A percentile compares a stretch with the other conserved stretches of the same genome.
These are phyloP conservation scores for Sanghuangporus baumii DNA, from an alignment of 1,284 basidiomycete species.

Conservation along the genomic window DNA sequence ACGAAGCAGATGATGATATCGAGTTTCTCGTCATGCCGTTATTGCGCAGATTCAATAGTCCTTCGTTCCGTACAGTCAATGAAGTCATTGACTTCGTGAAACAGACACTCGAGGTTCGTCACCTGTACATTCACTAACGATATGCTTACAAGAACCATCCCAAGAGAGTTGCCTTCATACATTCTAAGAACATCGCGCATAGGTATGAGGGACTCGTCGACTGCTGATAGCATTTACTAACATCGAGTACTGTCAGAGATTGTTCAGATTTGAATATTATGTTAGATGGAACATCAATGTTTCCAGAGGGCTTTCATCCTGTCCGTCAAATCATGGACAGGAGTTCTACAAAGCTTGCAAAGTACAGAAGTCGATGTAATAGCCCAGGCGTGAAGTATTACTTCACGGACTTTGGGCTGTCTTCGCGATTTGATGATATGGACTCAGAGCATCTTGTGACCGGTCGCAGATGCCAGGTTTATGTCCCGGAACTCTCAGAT, in stretches of 20 bases:
- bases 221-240: neutral
- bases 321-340: slow-evolving; percentile 7
- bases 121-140: neutral
- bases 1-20: neutral
- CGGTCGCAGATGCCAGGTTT: neutral
- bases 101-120: slow-evolving; percentile 11
- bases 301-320: slow-evolving; percentile 8
- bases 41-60: slow-evolving; percentile 5
- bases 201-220: neutral
- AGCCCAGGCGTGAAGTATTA: slow-evolving; percentile 22
- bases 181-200: neutral
- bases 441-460: neutral
- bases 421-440: slow-evolving; percentile 13
- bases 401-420: slow-evolving; percentile 29
- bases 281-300: slow-evolving; percentile 3
- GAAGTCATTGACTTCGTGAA: slow-evolving; percentile 8
- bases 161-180: slow-evolving; percentile 3
- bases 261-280: slow-evolving; percentile 3
- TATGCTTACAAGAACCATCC: neutral
- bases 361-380: slow-evolving; percentile 9
- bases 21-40: slow-evolving; percentile 13
- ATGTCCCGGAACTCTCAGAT: neutral
- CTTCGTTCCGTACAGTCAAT: slow-evolving; percentile 2
- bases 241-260: neutral
- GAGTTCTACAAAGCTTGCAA: neutral